phyloP scores from a whole-genome alignment of 352 stramenopile genomes.

The Globisporangium spiculum region DNA sequence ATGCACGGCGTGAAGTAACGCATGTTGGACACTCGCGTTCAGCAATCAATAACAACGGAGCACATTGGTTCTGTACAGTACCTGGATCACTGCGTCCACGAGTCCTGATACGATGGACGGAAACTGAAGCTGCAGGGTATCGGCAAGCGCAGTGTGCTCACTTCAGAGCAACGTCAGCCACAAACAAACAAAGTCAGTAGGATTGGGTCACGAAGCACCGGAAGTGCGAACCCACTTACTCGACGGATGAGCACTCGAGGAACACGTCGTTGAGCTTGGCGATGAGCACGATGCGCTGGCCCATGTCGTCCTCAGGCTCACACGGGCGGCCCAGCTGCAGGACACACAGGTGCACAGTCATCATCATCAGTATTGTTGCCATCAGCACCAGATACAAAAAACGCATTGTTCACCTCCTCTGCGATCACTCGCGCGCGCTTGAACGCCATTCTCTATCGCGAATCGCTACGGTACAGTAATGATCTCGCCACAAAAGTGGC shows the following conservation, averaged over 20 bases:
- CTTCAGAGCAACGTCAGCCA: background rate
- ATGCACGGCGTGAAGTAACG: background rate
- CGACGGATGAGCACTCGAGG: slow-evolving; percentile 13
- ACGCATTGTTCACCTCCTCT: background rate
- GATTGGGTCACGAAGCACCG: too few relatives aligned
- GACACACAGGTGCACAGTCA: background rate
- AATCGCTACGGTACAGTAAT: background rate
- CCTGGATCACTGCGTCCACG: slow-evolving; percentile 1
- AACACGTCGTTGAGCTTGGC: slow-evolving; percentile 17
- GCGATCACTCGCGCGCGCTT: background rate
- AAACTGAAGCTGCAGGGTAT: slow-evolving; percentile 1
- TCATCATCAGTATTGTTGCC: background rate
- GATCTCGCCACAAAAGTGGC: background rate
- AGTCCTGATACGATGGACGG: background rate
- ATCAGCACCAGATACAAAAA: background rate
- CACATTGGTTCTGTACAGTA: background rate
- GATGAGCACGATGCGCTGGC: background rate
- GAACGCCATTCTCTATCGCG: background rate
- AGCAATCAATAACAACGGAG: background rate
- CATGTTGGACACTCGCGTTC: background rate
- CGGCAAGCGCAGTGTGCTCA: slow-evolving; percentile 11
- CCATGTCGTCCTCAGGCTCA: background rate
- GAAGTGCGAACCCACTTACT: slow-evolving; percentile 10
- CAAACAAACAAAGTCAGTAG: background rate
- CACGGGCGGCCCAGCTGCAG: background rate